These are phyloP conservation scores for Globisporangium cylindrosporum DNA, from an alignment of 352 stramenopile species.

Conservation along the genomic window DNA sequence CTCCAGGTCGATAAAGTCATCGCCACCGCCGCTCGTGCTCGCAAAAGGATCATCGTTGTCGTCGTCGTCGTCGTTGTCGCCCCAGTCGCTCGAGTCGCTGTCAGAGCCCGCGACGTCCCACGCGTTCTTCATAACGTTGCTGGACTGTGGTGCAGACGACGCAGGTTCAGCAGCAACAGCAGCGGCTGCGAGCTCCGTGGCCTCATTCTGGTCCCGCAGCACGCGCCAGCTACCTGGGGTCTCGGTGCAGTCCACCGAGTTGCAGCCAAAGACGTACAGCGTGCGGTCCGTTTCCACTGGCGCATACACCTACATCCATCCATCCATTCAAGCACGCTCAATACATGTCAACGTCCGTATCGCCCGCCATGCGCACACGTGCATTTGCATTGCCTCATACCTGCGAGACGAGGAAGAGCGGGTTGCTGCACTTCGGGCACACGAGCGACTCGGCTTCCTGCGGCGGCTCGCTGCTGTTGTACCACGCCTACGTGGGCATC, in stretches of 20 bases:
- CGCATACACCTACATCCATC: slow-evolving; percentile 60
- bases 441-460: slow-evolving; percentile 33
- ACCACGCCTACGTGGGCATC: slow-evolving; percentile 43
- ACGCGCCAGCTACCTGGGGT: slow-evolving; percentile 67
- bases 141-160: neutral
- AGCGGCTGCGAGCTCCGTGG: slow-evolving; percentile 5
- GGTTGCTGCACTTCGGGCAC: slow-evolving; percentile 57
- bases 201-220: slow-evolving; percentile 52
- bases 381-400: slow-evolving; percentile 11
- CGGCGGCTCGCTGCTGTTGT: slow-evolving; percentile 30
- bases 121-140: slow-evolving; percentile 21
- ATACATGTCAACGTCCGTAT: neutral
- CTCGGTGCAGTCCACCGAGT: slow-evolving; percentile 68
- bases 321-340: neutral
- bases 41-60: slow-evolving; percentile 17
- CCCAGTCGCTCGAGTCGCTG: slow-evolving; percentile 74
- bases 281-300: slow-evolving; percentile 69
- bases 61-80: slow-evolving; percentile 47
- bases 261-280: slow-evolving; percentile 85
- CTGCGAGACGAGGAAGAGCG: slow-evolving; percentile 67
- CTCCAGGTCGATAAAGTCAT: slow-evolving; percentile 54
- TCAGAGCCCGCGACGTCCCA: slow-evolving; percentile 24
- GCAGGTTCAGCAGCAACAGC: neutral
- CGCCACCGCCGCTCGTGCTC: slow-evolving; percentile 11
- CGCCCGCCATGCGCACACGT: neutral